A percentile compares a stretch with the other conserved stretches of the same genome.
Evolutionary conservation across 176 grass and related monocot species (phyloP).

Genomic region (Bothriochloa decipiens): DNA sequence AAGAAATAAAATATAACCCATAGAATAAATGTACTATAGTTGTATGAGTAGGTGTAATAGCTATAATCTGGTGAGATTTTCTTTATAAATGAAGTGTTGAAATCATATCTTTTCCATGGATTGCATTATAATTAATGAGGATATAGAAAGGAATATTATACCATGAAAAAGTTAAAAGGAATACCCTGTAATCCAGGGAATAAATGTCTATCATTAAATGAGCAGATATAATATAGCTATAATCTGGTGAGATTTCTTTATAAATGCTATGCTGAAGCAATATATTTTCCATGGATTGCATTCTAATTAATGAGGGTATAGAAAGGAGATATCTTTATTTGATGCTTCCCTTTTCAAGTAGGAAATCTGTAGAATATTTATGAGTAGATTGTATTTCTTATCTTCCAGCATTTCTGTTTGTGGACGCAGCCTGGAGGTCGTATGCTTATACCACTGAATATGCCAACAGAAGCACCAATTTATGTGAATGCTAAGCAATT

Average conservation of each 20-base stretch:
- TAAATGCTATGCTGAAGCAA: not conserved
- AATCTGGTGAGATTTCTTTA: not conserved
- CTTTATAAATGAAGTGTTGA: not conserved
- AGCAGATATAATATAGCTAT: not conserved
- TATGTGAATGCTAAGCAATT: slow-evolving; percentile 97
- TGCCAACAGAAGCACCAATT: slow-evolving; percentile 71
- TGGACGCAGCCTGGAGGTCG: slow-evolving; percentile 58
- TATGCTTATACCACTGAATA: slow-evolving; percentile 75
- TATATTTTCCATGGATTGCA: not conserved
- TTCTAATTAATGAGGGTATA: not conserved
- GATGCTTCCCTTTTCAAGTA: slow-evolving; percentile 3
- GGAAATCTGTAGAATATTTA: not conserved
- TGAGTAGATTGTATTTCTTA: slow-evolving; percentile 12
- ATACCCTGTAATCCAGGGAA: not conserved
- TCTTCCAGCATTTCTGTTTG: slow-evolving; percentile 33
- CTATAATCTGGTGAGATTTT: slow-evolving; percentile 1
- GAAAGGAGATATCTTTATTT: slow-evolving; percentile 17
- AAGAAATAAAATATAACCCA: not conserved
- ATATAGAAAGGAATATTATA: not conserved
- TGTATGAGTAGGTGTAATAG: not conserved
- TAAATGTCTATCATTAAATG: not conserved
- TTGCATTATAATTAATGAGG: not conserved
- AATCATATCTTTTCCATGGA: not conserved
- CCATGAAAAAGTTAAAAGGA: not conserved
- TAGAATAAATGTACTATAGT: not conserved